Evolutionary conservation across 2,329 filamentous ascomycete species (phyloP), one percentile per base, ranked within the genome.

Genomic region (Chalaropsis ovoidea): DNA sequence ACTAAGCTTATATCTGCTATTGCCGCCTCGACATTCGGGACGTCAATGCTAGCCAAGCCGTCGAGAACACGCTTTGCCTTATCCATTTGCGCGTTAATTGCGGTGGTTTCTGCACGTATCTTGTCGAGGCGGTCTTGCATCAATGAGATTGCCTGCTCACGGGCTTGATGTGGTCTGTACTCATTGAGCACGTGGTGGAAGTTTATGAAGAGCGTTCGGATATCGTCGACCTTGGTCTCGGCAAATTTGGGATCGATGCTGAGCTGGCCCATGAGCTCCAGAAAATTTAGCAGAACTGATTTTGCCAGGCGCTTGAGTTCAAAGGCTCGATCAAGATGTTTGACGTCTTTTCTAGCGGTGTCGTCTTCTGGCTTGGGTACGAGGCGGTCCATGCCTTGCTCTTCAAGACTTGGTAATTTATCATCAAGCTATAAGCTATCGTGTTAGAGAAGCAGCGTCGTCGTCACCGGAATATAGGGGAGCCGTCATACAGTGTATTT

Each of bases 141-240:
- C 78, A 93, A 83, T 70, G 87, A 77, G 41, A 96, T 95, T 67
- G 95, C 79, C 35, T 87, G 91, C 77, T 96, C 92, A 56, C 93
- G 79, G 27, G 92, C 91, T 76, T 97, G 93, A 73, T 96, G 92
- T 10, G 92, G 92, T 41, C 93, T 83, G 76, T 96, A 97, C 74
- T 95, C 87, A 74, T 99, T 99, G 69, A 97, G 85, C 64, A 96
- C 81, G 72, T 95, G 90, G 75, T 96, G 91, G 72, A 95, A 88
- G 74, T 97, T 97, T 74, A 93, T 86, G 69, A 95, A 87, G 35
- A 97, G 77, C 17, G 87, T 91, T 71, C 88, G 82, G 41, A 99
- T 76, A 74, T 97, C 88, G 56, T 84, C 79, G 58, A 93, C 81
- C 73, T 95, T 95, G 52, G 84, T 81, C 31, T 82, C 79, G 63